Percentiles rank a stretch among this genome's conserved stretches.
Evolutionary conservation across 1,139 yeast species (phyloP).

Genomic region (Suhomyces ambrosiae): DNA sequence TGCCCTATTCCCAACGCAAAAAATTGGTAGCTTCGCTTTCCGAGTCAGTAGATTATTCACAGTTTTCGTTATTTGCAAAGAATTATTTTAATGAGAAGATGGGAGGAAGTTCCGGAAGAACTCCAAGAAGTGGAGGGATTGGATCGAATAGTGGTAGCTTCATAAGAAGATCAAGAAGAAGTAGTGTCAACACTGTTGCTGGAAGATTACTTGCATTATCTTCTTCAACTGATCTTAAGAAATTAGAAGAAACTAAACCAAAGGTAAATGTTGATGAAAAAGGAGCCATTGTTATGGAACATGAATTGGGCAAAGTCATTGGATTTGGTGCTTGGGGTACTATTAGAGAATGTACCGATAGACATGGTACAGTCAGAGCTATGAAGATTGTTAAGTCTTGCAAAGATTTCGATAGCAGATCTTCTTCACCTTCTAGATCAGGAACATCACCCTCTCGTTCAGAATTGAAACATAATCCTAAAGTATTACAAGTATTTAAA

Average conservation of each 20-base stretch:
- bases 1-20: slow-evolving; percentile 72
- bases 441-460: slow-evolving; percentile 14
- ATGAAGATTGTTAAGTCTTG: slow-evolving; percentile 71
- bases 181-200: slow-evolving; percentile 45
- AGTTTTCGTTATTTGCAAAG: slow-evolving; percentile 47
- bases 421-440: slow-evolving; percentile 13
- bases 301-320: slow-evolving; percentile 71
- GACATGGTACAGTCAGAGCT: slow-evolving; percentile 57
- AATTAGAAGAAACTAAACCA: slow-evolving; percentile 26
- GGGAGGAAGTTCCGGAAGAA: slow-evolving; percentile 23
- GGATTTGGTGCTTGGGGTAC: slow-evolving; percentile 95
- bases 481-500: slow-evolving; percentile 54
- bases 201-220: slow-evolving; percentile 44
- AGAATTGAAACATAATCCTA: slow-evolving; percentile 25
- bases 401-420: slow-evolving; percentile 32
- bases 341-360: slow-evolving; percentile 67
- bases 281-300: slow-evolving; percentile 62
- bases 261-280: slow-evolving; percentile 54
- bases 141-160: slow-evolving; percentile 30
- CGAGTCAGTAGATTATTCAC: slow-evolving; percentile 56
- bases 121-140: slow-evolving; percentile 22
- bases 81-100: slow-evolving; percentile 25
- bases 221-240: slow-evolving; percentile 42
- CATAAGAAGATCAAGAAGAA: slow-evolving; percentile 32
- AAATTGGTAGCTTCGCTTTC: slow-evolving; percentile 56